phyloP scores from a whole-genome alignment of 2,329 filamentous ascomycete species.

The Paracoccidioides lutzii region DNA sequence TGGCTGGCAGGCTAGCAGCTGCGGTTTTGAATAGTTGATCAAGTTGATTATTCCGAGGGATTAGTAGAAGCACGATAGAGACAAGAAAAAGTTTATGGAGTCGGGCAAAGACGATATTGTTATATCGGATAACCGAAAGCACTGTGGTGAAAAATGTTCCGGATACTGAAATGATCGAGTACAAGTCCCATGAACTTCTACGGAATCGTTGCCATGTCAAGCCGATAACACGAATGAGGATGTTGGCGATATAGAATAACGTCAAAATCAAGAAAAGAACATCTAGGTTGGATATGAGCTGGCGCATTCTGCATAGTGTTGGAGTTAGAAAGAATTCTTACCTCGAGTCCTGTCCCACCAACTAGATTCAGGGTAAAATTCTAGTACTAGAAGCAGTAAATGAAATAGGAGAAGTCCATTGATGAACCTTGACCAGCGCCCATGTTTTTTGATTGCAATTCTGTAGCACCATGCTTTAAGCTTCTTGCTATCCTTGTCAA shows the following conservation, averaged over 20 bases:
- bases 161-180: constrained; percentile 64
- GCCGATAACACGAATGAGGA: constrained; percentile 70
- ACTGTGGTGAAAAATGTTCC: constrained; percentile 76
- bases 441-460: constrained; percentile 83
- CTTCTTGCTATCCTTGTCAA: constrained; percentile 58
- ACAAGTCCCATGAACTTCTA: constrained; percentile 90
- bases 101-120: constrained; percentile 53
- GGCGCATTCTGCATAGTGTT: background rate
- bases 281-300: constrained; percentile 32
- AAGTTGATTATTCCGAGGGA: constrained; percentile 89
- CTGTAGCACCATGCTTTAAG: constrained; percentile 95
- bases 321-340: constrained; percentile 18
- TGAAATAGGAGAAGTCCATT: constrained; percentile 72
- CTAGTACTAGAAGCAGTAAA: constrained; percentile 66
- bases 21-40: constrained; percentile 99
- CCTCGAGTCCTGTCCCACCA: constrained; percentile 58
- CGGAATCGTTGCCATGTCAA: constrained; percentile 87
- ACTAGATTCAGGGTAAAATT: constrained; percentile 63
- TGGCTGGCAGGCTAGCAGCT: constrained; percentile 79
- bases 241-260: constrained; percentile 68
- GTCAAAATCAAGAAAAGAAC: constrained; percentile 70
- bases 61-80: constrained; percentile 74
- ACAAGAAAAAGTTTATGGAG: constrained; percentile 92
- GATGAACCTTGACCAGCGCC: constrained; percentile 75
- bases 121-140: constrained; percentile 51